Base-by-base conservation (phyloP, 2,329 filamentous ascomycete genomes). In the Aureobasidium sp. region DNA sequence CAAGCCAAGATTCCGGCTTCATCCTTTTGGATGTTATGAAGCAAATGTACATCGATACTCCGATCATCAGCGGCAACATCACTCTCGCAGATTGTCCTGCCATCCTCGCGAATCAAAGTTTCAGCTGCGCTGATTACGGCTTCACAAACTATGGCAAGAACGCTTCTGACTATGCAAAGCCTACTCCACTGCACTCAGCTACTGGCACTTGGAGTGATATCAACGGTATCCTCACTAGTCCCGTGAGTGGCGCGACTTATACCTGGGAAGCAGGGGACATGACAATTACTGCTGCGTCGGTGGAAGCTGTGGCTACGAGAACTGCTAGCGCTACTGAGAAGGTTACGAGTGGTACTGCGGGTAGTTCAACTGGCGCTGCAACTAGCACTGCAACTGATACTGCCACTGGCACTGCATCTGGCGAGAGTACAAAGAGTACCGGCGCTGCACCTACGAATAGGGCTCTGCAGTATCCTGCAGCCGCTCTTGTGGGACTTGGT, bases 191-290 rank as follows among this genome's bases (percentile, higher is more conserved):
- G 2, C 43, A 48, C 12, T 48, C 56, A 5, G 44, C 56, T 41
- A 59, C 44, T 24, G 56, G 56, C 34, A 50, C 34, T 13, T 41
- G 37, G 17, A 59, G 44, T 17, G 56, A 59, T 50, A 3, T 50
- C 12, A 34, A 46, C 15, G 56, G 56, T 10, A 24, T 59, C 10
- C n/a, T 59, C 5, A 50, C 44, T 20, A 48, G 32, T 5, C 56
- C 56, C 24, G 56, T 50, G 8, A 59, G 56, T 37, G 44, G 56
- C 10, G 24, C 56, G 6, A 59, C 44, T 1, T 59, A 59, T 50
- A 59, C 56, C 5, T 59, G 44, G 44, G 50, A 44, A 0, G 56
- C 20, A 3, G 36, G 32, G 44, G 50, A 44, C 10, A n/a, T 50
- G 5, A 59, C 56, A 1, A 48, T 41, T 20, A 59, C 56, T 34